Base-by-base conservation (phyloP, 768 basidiomycete species). In the Neoboletus subvelutipes region DNA sequence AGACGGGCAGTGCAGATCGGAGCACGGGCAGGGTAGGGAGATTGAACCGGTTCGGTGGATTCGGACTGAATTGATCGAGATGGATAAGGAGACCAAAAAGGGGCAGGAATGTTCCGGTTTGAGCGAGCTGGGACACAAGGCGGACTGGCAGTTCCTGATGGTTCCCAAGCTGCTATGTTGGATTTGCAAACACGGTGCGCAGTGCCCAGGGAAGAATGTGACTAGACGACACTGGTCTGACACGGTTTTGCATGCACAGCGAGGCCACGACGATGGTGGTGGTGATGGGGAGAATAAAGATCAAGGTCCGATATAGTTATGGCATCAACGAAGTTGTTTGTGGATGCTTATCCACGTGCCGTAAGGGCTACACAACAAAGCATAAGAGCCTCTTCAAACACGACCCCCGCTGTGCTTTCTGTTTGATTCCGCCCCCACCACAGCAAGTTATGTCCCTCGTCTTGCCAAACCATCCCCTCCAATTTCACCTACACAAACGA, bases 271-370 rank as follows among this genome's bases (percentile, higher is more conserved):
- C 3, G 31, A 26, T 33, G 42, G 12, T 7, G 3, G 48, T 11
- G 50, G 22, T 37, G 56, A 20, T 7, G 22, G 26, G 29, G 9
- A 13, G 20, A 40, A 8, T 4, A n/a, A n/a, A n/a, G 51, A 52
- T 59, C 56, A 55, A 39, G 66, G 20, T 64, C 69, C 69, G 67
- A 70, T 67, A 64, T 69, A 45, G 59, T 59, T 65, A 57, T 55
- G 68, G 54, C 58, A 68, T 71, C 63, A 72, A 73, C 71, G 52
- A 67, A 50, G 58, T 72, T 72, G 71, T 72, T 72, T 72, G 71
- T 64, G 24, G 57, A 54, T 72, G 71, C 71, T 72, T 72, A 72
- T 69, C 57, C 72, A 57, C 62, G 63, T 72, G 71, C 71, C 72
- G 71, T 72, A 72, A 72, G 63, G 63, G 54, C 55, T 64, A 68